These are phyloP conservation scores for Platanus orientalis DNA, from an alignment of 164 flowering plant genomes.

Conservation along the genomic window DNA sequence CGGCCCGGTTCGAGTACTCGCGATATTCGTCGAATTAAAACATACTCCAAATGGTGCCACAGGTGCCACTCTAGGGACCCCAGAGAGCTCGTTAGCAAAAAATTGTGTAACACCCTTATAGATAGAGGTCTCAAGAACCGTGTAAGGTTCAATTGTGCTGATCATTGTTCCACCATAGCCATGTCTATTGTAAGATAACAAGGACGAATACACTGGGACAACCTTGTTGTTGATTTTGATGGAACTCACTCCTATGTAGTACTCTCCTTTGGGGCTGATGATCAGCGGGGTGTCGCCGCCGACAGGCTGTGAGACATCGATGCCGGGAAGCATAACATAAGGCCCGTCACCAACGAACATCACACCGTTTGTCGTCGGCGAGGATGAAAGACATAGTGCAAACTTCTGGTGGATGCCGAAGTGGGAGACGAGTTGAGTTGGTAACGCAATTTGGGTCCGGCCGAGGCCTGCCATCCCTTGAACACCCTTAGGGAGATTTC, in stretches of 20 bases:
- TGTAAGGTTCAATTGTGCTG: conserved; percentile 13
- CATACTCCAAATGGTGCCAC: conserved; percentile 18
- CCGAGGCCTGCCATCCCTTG: conserved; percentile 32
- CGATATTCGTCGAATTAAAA: conserved; percentile 5
- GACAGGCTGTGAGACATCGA: conserved; percentile 10
- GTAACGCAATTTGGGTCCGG: conserved; percentile 21
- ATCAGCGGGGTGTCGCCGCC: conserved; percentile 11
- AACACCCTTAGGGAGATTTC: conserved; percentile 19
- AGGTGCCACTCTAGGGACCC: conserved; percentile 9
- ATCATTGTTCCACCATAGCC: conserved; percentile 10
- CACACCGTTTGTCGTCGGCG: too few relatives aligned
- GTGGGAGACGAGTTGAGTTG: conserved; percentile 24
- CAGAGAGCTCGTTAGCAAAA: conserved; percentile 1
- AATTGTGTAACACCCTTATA: conserved; percentile 4
- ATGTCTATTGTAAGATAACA: neutral
- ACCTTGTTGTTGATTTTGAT: conserved; percentile 12
- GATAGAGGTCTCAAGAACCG: conserved; percentile 5
- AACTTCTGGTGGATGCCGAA: conserved; percentile 21
- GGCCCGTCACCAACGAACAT: conserved; percentile 17
- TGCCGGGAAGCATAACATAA: conserved; percentile 5
- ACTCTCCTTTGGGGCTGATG: conserved; percentile 11
- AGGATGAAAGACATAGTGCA: conserved; percentile 10
- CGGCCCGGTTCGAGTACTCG: conserved; percentile 4
- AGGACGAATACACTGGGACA: conserved; percentile 7
- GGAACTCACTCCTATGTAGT: conserved; percentile 5